Evolutionary conservation across 1,139 yeast genomes (phyloP), one percentile per base, ranked within the genome.

Genomic region (Scheffersomyces stambukii): DNA sequence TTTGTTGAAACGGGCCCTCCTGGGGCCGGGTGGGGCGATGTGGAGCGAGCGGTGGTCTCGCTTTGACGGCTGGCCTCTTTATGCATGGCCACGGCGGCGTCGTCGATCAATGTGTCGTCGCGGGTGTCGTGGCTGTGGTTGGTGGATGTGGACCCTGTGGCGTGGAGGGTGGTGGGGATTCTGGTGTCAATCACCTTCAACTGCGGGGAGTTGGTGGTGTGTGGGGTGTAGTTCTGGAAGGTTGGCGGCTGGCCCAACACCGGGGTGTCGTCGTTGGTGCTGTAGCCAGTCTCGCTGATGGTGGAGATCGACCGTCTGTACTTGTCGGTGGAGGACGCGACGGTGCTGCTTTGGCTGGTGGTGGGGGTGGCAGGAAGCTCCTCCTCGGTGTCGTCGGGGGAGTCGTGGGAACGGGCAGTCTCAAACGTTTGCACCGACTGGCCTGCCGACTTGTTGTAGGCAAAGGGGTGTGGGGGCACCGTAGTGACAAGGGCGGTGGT

Each of bases 371-470:
- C 4, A 6, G 7, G n/a, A n/a, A 16, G 19, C 13, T 26, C 25
- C 24, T 25, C 33, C 8, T 26, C 23, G 5, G 22, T 21, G 12
- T 13, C 17, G 34, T 41, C 12, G 34, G 42, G 21, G 49, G n/a
- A n/a, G n/a, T n/a, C n/a, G n/a, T n/a, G n/a, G n/a, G n/a, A n/a
- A 11, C 10, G 25, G 11, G 64, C 62, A 3, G 63, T 54, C 32
- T 56, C 59, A 32, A 57, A 58, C 8, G 58, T 46, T 40, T 52
- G 61, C 6, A 48, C 42, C 17, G 62, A 53, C 9, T 30, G 30
- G 16, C 24, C 21, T 15, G 25, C 26, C 15, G 21, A 27, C 10
- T 25, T 32, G 13, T 12, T 16, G 10, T 26, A 24, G 7, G 9
- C 21, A 11, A 23, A 33, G 7, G 4, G 8, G 12, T 21, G 28